Evolutionary conservation across 2,329 filamentous ascomycete species (phyloP).

Genomic region (Talaromyces sp.): DNA sequence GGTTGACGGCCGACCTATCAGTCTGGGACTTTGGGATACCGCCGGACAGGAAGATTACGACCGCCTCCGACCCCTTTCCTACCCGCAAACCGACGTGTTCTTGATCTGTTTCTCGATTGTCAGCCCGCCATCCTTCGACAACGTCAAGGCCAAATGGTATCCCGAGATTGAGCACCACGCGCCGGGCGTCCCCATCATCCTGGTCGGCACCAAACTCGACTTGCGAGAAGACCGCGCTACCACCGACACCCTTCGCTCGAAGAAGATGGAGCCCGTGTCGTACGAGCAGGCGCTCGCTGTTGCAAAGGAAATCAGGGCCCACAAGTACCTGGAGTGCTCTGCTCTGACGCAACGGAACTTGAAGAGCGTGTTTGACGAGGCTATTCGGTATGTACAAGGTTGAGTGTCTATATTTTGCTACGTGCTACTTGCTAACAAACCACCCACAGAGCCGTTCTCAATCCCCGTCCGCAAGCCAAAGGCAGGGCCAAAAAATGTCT

Average conservation of each 20-base stretch:
- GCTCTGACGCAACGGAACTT: slow-evolving; percentile 93
- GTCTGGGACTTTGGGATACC: slow-evolving; percentile 95
- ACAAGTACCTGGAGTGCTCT: slow-evolving; percentile 98
- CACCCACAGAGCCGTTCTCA: slow-evolving; percentile 41
- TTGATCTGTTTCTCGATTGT: slow-evolving; percentile 98
- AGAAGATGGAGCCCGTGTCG: slow-evolving; percentile 95
- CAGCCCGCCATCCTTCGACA: slow-evolving; percentile 95
- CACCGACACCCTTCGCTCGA: slow-evolving; percentile 73
- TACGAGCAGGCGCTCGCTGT: slow-evolving; percentile 87
- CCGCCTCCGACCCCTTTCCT: slow-evolving; percentile 86
- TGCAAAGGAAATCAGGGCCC: slow-evolving; percentile 89
- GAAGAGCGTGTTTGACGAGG: slow-evolving; percentile 98
- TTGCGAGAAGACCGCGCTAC: slow-evolving; percentile 83
- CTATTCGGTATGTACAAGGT: slow-evolving; percentile 69
- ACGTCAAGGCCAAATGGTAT: slow-evolving; percentile 99
- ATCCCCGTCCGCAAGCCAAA: slow-evolving; percentile 41
- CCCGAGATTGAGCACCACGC: slow-evolving; percentile 97
- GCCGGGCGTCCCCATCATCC: slow-evolving; percentile 89
- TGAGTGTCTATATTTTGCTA: background rate
- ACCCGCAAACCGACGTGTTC: slow-evolving; percentile 97
- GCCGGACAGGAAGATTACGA: slow-evolving; percentile 99
- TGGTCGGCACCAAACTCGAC: slow-evolving; percentile 96
- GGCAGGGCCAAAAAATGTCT: slow-evolving; percentile 43
- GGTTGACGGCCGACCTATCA: slow-evolving; percentile 97
- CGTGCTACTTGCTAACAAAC: background rate